phyloP scores from a whole-genome alignment of 495 filamentous ascomycete genomes.

The Xylaria sp. region DNA sequence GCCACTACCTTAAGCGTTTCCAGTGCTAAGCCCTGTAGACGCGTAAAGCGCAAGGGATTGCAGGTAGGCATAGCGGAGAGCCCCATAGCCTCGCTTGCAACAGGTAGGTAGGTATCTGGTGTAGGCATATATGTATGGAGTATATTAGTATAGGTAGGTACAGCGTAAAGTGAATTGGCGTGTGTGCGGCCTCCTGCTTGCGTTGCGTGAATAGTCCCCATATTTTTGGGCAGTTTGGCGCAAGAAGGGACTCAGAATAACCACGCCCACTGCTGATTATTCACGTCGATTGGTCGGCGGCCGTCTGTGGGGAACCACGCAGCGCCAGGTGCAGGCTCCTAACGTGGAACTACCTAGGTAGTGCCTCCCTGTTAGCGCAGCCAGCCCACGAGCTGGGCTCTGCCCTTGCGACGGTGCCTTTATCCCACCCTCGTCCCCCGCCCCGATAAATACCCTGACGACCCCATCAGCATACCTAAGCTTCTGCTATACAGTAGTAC shows the following conservation, averaged over 20 bases:
- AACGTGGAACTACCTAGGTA: too few relatives aligned
- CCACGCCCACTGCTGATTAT: background rate
- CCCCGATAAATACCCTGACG: constrained; percentile 8
- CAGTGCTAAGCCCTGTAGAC: constrained; percentile 14
- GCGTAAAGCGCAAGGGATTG: background rate
- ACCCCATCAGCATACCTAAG: constrained; percentile 5
- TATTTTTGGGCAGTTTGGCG: background rate
- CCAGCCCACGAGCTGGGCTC: background rate
- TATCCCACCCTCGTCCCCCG: background rate
- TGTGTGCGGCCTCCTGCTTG: constrained; percentile 2
- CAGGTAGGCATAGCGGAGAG: background rate
- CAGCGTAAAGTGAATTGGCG: too few relatives aligned
- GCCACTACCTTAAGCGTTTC: background rate
- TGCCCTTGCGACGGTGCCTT: background rate
- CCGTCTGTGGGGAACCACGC: background rate
- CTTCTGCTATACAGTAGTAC: too few relatives aligned
- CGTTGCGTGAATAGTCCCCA: background rate
- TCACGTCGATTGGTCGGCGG: background rate
- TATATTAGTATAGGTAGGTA: too few relatives aligned
- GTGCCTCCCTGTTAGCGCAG: too few relatives aligned
- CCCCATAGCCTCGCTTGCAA: too few relatives aligned
- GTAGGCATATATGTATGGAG: too few relatives aligned
- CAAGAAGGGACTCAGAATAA: background rate
- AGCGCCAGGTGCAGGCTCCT: background rate
- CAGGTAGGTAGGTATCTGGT: too few relatives aligned